Base-by-base conservation (phyloP, 306 rosid species). In the Pyrus pyrifolia region DNA sequence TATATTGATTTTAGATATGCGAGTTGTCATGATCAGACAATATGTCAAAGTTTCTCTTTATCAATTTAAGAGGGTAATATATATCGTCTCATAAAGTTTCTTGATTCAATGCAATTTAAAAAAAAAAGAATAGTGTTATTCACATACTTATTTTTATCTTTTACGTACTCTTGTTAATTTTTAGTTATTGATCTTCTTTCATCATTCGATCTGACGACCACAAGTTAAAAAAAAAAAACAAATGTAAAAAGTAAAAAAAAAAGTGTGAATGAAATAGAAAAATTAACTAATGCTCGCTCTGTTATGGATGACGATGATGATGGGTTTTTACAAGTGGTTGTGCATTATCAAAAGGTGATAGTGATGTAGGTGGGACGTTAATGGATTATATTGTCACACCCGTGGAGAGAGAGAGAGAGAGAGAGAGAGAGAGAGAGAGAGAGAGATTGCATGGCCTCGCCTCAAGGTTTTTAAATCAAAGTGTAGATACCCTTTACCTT, bases 371-470 rank as follows among this genome's bases (percentile, higher is more conserved):
- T 81, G 89, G 81, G 79, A 79, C 63, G 51, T 79, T 81, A 80
- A 83, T 79, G 80, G 69, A 74, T 69, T 82, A 53, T 42, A 79
- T 78, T 69, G 81, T 75, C 80, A 68, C 72, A 79, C 84, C 87
- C 87, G 87, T 87, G 88, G 55, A 19, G 22, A 8, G 35, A 8
- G 61, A 10, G 62, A 14, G 29, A 11, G 46, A 70, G 19, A 27
- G 86, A 82, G 25, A 25, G 23, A 23, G 25, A 25, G 88, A 82
- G 75, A 51, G 33, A 14, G 42, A 21, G 68, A 15, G 65, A 15
- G 65, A 13, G 52, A 55, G 52, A 72, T 30, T 29, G 51, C 45
- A 66, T 51, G 21, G 6, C 63, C 3, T 64, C 46, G 19, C 75
- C 82, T 74, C 83, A 57, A 52, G 25, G 60, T 62, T 79, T 79